Conservation (phyloP, 768 basidiomycete species). For the Cantharellus anzutake region DNA sequence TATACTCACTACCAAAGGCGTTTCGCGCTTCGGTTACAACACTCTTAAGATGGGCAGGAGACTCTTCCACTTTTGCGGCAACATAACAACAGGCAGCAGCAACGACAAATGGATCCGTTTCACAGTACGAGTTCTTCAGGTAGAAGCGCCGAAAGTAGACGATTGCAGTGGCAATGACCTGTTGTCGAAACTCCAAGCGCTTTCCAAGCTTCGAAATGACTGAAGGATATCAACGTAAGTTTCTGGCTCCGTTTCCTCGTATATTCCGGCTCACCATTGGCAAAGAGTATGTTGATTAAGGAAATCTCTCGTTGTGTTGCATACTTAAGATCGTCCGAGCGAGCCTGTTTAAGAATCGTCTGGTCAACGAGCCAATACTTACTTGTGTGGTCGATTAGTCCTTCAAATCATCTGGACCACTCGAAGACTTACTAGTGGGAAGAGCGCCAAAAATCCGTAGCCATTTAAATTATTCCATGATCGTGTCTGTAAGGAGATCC, state of each 20-base stretch:
- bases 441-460: slow-evolving; percentile 83
- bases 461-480: slow-evolving; percentile 27
- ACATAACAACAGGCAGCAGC: slow-evolving; percentile 89
- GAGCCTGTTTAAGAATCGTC: slow-evolving; percentile 50
- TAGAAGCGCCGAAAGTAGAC: slow-evolving; percentile 97
- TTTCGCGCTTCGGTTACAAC: slow-evolving; percentile 67
- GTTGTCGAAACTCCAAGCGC: slow-evolving; percentile 64
- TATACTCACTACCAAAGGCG: slow-evolving; percentile 41
- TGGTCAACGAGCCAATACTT: slow-evolving; percentile 87
- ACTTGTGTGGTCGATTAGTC: slow-evolving; percentile 22
- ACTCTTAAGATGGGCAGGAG: slow-evolving; percentile 84
- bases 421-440: slow-evolving; percentile 53
- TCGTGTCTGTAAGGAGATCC: too few species aligned
- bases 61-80: slow-evolving; percentile 94
- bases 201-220: slow-evolving; percentile 79
- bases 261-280: slow-evolving; percentile 34
- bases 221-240: slow-evolving; percentile 14
- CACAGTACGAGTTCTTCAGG: slow-evolving; percentile 84
- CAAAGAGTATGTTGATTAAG: slow-evolving; percentile 76
- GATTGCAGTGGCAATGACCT: slow-evolving; percentile 84
- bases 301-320: slow-evolving; percentile 65
- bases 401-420: background rate
- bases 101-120: slow-evolving; percentile 88
- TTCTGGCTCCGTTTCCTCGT: background rate
- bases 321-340: slow-evolving; percentile 58